A percentile compares a stretch with the other conserved stretches of the same genome.
These are phyloP conservation scores for Microstegium vimineum DNA, from an alignment of 176 grass and related monocot genomes.

Conservation along the genomic window DNA sequence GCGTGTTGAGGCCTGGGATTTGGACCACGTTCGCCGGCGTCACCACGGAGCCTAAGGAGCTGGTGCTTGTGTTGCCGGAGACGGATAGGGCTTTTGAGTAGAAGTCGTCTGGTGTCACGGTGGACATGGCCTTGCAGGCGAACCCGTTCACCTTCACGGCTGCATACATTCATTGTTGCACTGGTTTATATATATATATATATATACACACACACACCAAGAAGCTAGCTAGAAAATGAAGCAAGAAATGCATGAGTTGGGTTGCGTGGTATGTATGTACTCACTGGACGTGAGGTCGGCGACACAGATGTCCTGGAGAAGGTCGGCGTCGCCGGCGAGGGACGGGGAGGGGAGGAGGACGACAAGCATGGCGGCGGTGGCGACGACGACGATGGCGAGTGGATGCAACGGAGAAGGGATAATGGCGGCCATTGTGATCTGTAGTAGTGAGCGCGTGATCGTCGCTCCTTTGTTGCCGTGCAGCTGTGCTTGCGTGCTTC, in stretches of 20 bases:
- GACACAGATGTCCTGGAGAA: slow-evolving; percentile 53
- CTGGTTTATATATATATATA: too few species aligned
- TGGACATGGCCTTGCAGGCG: neutral
- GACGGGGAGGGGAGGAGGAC: neutral
- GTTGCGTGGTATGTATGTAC: neutral
- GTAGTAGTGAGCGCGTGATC: neutral
- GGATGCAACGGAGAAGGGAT: neutral
- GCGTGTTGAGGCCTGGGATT: slow-evolving; percentile 38
- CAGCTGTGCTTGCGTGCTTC: neutral
- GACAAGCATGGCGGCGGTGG: neutral
- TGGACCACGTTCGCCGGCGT: slow-evolving; percentile 34
- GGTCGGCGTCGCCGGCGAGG: slow-evolving; percentile 29
- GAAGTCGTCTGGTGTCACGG: slow-evolving; percentile 29
- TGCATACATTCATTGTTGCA: neutral
- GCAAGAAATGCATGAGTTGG: neutral
- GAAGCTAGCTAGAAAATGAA: neutral
- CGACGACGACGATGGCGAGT: neutral
- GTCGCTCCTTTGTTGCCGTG: neutral
- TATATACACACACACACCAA: too few species aligned
- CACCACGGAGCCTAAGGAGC: slow-evolving; percentile 6
- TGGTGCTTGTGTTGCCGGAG: slow-evolving; percentile 30
- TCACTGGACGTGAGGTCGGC: slow-evolving; percentile 38
- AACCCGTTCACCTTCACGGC: slow-evolving; percentile 39
- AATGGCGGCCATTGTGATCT: slow-evolving; percentile 7
- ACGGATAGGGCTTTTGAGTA: slow-evolving; percentile 7